Percentiles rank a stretch among this genome's conserved stretches.
Evolutionary conservation across 2,329 filamentous ascomycete genomes (phyloP).

Genomic region (Verticillium isaacii): DNA sequence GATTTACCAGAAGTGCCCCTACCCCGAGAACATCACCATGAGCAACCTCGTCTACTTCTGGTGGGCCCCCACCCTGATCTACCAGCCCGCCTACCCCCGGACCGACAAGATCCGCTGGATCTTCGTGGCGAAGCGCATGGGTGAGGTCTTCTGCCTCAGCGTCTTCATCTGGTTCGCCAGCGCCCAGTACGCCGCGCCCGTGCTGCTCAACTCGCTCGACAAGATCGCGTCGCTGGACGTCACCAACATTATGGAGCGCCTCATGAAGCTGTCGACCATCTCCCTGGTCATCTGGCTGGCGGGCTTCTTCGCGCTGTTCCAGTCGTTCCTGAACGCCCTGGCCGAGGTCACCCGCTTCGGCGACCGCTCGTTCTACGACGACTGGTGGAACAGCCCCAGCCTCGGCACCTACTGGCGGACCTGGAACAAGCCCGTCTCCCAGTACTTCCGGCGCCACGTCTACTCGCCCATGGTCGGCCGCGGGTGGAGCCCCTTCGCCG

Average conservation of each 20-base stretch:
- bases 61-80: conserved; percentile 95
- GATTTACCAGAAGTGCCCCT: conserved; percentile 78
- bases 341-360: conserved; percentile 88
- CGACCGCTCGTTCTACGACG: conserved; percentile 90
- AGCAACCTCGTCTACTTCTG: conserved; percentile 90
- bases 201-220: conserved; percentile 83
- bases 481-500: conserved; percentile 66
- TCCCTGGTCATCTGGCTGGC: conserved; percentile 95
- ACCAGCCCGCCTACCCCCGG: conserved; percentile 93
- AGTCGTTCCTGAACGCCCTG: conserved; percentile 84
- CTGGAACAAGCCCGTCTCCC: conserved; percentile 97
- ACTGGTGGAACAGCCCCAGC: conserved; percentile 95
- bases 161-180: conserved; percentile 94
- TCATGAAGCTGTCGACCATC: conserved; percentile 94
- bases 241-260: conserved; percentile 75
- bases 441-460: conserved; percentile 93
- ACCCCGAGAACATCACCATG: conserved; percentile 86
- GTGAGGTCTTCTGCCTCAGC: conserved; percentile 71
- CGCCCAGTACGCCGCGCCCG: conserved; percentile 88
- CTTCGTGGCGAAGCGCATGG: conserved; percentile 79
- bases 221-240: conserved; percentile 80
- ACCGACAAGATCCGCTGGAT: conserved; percentile 76
- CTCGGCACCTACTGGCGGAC: conserved; percentile 88
- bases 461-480: conserved; percentile 83
- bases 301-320: conserved; percentile 95